phyloP scores from a whole-genome alignment of 305 asterid species.

The Lippia alba region DNA sequence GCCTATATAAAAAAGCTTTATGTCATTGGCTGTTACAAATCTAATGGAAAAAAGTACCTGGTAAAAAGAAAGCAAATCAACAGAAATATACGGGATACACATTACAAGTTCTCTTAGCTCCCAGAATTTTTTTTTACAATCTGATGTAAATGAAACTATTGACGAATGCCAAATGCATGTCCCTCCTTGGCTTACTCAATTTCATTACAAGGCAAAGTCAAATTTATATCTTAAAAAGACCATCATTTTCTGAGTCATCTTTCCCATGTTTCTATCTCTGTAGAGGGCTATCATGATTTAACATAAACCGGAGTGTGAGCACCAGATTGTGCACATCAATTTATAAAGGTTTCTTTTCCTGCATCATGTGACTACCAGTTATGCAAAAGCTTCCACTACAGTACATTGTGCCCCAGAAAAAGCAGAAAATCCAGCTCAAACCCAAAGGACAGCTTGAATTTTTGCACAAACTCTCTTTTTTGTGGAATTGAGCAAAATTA shows the following conservation, averaged over 20 bases:
- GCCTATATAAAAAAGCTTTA: too few species aligned
- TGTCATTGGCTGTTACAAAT: too few species aligned
- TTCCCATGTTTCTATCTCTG: slow-evolving; percentile 1
- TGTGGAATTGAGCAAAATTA: slow-evolving; percentile 1
- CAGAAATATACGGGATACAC: neutral
- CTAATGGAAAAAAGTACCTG: too few species aligned
- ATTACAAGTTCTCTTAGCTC: neutral
- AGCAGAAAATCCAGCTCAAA: slow-evolving; percentile 20
- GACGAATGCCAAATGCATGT: slow-evolving; percentile 12
- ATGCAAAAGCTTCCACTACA: slow-evolving; percentile 1
- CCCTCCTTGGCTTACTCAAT: slow-evolving; percentile 5
- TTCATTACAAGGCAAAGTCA: slow-evolving; percentile 7
- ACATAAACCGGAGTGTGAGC: too few species aligned
- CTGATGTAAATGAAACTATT: slow-evolving; percentile 8
- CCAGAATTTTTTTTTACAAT: neutral
- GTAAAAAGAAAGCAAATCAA: too few species aligned
- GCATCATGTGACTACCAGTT: neutral
- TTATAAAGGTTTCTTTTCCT: too few species aligned
- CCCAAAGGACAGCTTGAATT: slow-evolving; percentile 1
- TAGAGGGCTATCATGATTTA: neutral
- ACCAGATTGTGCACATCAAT: too few species aligned
- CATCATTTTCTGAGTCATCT: neutral
- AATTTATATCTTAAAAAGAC: slow-evolving; percentile 19
- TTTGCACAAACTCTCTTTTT: slow-evolving; percentile 6
- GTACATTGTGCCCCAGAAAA: neutral